These are phyloP conservation scores for Cyathus striatus DNA, from an alignment of 768 basidiomycete species.

Conservation along the genomic window DNA sequence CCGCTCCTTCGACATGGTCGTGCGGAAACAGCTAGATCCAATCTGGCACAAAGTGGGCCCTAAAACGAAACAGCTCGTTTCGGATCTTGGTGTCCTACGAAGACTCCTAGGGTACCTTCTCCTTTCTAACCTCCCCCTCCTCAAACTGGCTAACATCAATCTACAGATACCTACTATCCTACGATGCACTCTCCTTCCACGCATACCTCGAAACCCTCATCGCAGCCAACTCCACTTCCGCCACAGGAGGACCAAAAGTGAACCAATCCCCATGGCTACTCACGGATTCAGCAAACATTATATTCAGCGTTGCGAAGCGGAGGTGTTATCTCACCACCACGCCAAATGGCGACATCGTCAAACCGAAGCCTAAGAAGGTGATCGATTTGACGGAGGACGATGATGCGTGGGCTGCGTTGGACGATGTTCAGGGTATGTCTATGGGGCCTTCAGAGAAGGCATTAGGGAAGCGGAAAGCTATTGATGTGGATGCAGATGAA, in stretches of 20 bases:
- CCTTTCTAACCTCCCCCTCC: background rate
- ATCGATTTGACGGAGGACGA: slow-evolving; percentile 52
- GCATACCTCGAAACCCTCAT: slow-evolving; percentile 87
- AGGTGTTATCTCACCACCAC: slow-evolving; percentile 64
- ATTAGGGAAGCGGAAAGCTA: slow-evolving; percentile 12
- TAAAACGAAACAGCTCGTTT: slow-evolving; percentile 86
- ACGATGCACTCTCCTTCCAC: slow-evolving; percentile 88
- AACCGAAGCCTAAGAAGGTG: slow-evolving; percentile 18
- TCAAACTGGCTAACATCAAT: background rate
- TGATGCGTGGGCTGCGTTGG: slow-evolving; percentile 71
- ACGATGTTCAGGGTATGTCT: slow-evolving; percentile 53
- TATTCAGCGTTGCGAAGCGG: slow-evolving; percentile 75
- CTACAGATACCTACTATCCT: slow-evolving; percentile 76
- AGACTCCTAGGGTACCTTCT: slow-evolving; percentile 62
- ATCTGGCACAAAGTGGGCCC: slow-evolving; percentile 97
- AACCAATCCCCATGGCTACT: slow-evolving; percentile 87
- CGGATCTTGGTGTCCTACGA: slow-evolving; percentile 80
- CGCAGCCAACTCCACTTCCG: slow-evolving; percentile 43
- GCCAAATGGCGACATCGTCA: slow-evolving; percentile 16
- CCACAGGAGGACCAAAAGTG: slow-evolving; percentile 49
- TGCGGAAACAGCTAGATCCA: slow-evolving; percentile 83
- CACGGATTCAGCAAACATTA: slow-evolving; percentile 84
- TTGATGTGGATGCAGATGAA: slow-evolving; percentile 4
- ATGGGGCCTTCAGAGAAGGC: background rate
- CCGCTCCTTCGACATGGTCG: slow-evolving; percentile 84